Conservation (phyloP, 441 rosid species). For the Codiaeum variegatum region DNA sequence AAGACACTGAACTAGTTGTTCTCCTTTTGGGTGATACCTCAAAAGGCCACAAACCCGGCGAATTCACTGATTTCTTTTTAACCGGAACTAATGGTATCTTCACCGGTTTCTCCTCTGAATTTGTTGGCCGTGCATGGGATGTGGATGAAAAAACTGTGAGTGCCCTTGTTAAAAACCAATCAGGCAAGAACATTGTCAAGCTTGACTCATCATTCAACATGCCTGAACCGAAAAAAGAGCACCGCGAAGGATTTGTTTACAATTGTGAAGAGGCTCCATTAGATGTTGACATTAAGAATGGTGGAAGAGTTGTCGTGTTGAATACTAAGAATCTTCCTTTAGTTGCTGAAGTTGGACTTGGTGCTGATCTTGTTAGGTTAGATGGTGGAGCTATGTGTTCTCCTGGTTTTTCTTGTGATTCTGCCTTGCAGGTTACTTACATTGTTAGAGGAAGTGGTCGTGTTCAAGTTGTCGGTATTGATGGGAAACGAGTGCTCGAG, state of each 20-base stretch:
- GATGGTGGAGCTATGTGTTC: conserved; percentile 84
- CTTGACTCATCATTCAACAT: conserved; percentile 41
- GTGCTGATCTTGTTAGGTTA: conserved; percentile 79
- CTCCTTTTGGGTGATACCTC: conserved; percentile 78
- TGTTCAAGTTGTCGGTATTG: conserved; percentile 69
- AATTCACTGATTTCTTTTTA: conserved; percentile 65
- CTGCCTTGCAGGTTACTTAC: conserved; percentile 84
- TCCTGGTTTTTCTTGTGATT: conserved; percentile 88
- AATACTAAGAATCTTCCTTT: conserved; percentile 77
- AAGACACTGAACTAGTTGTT: conserved; percentile 57
- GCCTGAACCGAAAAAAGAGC: conserved; percentile 53
- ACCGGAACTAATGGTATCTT: conserved; percentile 75
- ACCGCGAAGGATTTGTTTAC: conserved; percentile 57
- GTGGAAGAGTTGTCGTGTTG: conserved; percentile 81
- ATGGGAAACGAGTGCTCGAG: conserved; percentile 69
- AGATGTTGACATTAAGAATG: conserved; percentile 61
- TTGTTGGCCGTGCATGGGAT: conserved; percentile 73
- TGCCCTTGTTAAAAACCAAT: conserved; percentile 49
- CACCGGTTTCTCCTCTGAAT: conserved; percentile 69
- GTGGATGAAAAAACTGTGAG: conserved; percentile 39
- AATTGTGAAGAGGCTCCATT: conserved; percentile 83
- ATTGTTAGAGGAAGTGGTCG: conserved; percentile 78
- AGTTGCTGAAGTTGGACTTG: conserved; percentile 75
- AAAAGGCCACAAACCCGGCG: conserved; percentile 66
- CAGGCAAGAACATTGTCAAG: conserved; percentile 62